Evolutionary conservation across 768 basidiomycete genomes (phyloP).

Genomic region (Tulasnella calospora): DNA sequence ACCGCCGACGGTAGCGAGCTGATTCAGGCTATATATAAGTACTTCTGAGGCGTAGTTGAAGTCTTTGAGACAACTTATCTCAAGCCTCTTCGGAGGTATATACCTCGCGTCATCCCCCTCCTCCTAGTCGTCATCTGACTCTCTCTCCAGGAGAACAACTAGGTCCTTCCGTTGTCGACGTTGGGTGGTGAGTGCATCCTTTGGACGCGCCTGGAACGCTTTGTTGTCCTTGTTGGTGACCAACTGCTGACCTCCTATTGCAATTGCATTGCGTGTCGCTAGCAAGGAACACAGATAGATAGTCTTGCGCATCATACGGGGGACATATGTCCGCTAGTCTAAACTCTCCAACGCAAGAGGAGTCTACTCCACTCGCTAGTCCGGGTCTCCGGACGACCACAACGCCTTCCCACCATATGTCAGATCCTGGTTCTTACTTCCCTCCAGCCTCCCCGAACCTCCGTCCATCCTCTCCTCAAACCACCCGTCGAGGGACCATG

Average conservation of each 20-base stretch:
- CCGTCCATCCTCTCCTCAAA: constrained; percentile 14
- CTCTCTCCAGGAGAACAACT: background rate
- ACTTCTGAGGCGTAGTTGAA: background rate
- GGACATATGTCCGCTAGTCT: constrained; percentile 11
- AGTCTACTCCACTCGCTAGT: background rate
- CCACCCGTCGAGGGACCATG: constrained; percentile 7
- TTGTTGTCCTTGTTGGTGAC: background rate
- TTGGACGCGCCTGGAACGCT: background rate
- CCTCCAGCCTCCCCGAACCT: constrained; percentile 7
- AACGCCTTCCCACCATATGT: constrained; percentile 4
- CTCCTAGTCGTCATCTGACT: background rate
- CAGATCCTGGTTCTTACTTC: constrained; percentile 22
- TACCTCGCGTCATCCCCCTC: background rate
- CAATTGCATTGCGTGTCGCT: background rate
- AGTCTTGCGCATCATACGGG: background rate
- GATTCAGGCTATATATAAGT: background rate
- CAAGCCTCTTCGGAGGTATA: background rate
- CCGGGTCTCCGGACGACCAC: background rate
- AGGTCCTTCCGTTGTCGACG: background rate
- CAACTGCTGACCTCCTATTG: background rate
- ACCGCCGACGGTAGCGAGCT: background rate
- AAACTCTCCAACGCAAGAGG: constrained; percentile 19
- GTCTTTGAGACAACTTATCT: background rate
- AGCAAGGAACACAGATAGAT: background rate
- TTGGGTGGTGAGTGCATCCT: background rate